A percentile compares a stretch with the other conserved stretches of the same genome.
phyloP scores from a whole-genome alignment of 2,329 filamentous ascomycete genomes.

The Tympanopsis confertula region DNA sequence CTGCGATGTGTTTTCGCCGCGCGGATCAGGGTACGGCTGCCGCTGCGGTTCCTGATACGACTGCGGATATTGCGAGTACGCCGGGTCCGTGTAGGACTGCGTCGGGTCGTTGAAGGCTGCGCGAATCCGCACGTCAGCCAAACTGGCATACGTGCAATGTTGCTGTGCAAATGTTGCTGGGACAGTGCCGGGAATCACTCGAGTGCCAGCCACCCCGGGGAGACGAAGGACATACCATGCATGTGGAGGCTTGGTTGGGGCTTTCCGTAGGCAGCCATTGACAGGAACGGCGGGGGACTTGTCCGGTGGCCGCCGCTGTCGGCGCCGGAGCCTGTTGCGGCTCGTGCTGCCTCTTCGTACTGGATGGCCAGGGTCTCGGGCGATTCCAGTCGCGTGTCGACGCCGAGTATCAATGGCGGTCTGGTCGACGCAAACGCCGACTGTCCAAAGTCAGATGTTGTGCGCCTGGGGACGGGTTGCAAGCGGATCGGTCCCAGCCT shows the following conservation, averaged over 20 bases:
- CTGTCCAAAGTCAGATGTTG: no score
- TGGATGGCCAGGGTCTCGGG: conserved; percentile 42
- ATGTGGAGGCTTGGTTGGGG: conserved; percentile 58
- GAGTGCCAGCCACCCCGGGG: background rate
- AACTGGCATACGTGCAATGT: conserved; percentile 47
- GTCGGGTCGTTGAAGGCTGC: background rate
- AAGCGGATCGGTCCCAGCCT: no score
- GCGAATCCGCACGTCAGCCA: no score
- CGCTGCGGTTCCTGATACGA: background rate
- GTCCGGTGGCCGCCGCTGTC: conserved; percentile 11
- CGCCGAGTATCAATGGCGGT: conserved; percentile 38
- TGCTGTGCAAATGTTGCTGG: conserved; percentile 28
- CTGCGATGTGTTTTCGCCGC: conserved; percentile 37
- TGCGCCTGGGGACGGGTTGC: no score
- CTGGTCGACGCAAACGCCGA: conserved; percentile 10
- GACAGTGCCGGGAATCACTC: conserved; percentile 1
- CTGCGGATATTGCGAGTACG: background rate
- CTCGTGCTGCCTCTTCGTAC: conserved; percentile 40
- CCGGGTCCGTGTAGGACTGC: background rate
- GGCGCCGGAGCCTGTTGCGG: background rate
- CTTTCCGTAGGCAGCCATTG: conserved; percentile 77
- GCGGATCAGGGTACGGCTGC: conserved; percentile 26
- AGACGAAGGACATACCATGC: conserved; percentile 55
- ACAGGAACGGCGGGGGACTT: conserved; percentile 50
- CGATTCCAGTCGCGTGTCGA: conserved; percentile 45